These are phyloP conservation scores for Nitzschia sp. DNA, from an alignment of 108 stramenopile species.

Conservation along the genomic window DNA sequence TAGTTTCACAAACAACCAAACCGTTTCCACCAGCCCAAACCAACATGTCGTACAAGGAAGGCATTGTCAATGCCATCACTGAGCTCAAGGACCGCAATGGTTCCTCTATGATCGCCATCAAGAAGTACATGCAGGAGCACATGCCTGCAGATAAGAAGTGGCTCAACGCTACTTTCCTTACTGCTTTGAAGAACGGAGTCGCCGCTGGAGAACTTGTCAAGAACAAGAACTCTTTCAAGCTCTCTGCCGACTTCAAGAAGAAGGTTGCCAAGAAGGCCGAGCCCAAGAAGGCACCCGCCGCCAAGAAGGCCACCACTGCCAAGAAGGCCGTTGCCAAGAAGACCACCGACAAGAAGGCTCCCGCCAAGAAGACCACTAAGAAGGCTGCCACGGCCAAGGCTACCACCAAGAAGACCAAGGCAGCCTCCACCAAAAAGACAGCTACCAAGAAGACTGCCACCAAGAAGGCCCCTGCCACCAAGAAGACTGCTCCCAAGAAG, in stretches of 20 bases:
- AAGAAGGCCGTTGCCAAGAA: constrained; percentile 36
- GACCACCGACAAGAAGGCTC: constrained; percentile 42
- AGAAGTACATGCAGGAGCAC: constrained; percentile 67
- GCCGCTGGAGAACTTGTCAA: constrained; percentile 59
- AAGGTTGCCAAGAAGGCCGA: constrained; percentile 39
- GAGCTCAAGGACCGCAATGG: constrained; percentile 80
- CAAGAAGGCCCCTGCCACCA: constrained; percentile 22
- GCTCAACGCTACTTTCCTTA: constrained; percentile 56
- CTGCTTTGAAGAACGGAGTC: constrained; percentile 59
- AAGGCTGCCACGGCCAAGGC: constrained; percentile 29
- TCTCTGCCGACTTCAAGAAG: constrained; percentile 66
- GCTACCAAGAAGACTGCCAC: constrained; percentile 26
- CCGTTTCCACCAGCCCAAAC: not conserved
- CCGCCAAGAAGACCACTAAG: constrained; percentile 49
- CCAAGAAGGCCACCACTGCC: constrained; percentile 44
- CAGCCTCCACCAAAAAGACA: constrained; percentile 19
- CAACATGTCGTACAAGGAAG: constrained; percentile 70
- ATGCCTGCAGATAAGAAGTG: constrained; percentile 65
- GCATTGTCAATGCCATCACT: constrained; percentile 65
- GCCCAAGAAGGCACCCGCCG: constrained; percentile 26
- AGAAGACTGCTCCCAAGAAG: constrained; percentile 43
- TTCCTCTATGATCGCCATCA: constrained; percentile 71
- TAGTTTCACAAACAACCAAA: too few relatives aligned
- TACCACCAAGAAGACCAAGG: constrained; percentile 24
- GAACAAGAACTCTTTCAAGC: constrained; percentile 73